Base-by-base conservation (phyloP, 331 rosid genomes). In the Spiraea crenata region DNA sequence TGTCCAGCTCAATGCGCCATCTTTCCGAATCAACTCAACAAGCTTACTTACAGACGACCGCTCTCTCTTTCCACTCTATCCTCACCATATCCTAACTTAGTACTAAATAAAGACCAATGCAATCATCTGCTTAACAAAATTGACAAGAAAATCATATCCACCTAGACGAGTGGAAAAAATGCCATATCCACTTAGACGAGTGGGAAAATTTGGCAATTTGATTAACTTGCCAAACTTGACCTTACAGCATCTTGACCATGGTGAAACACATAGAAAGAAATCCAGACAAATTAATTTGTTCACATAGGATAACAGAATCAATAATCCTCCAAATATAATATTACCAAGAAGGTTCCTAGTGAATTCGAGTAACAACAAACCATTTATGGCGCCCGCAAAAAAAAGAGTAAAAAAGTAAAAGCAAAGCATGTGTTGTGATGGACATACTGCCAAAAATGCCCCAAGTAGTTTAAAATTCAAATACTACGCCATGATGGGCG, bases 381-480 rank as follows among this genome's bases (percentile, higher is more conserved):
- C 62, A 31, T 57, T 57, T 57, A 57, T 57, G 62, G 17, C 49
- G 12, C 5, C 49, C 49, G 4, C 9, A 0, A 44, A 44, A 10
- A 52, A 25, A 3, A 2, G 34, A 4, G 34, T 25, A 12, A 50
- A 15, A 49, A 5, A 49, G 16, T 0, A 5, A 49, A 15, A 6
- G 15, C 4, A 49, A 15, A 15, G 70, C 70, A 47, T 34, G 70
- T 35, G 57, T 34, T 39, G 73, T 25, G 63, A 44, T 47, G 31
- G 57, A 65, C 46, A 65, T 25, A 25, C 25, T 68, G 64, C 44
- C 74, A 56, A 69, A 41, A 25, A 14, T 12, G 42, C n/a, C n/a
- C n/a, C 47, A 6, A 15, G 34, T 3, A 4, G 54, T 55, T 7
- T 20, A 15, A 52, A 37, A 6, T 0, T 59, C 37, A 59, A 37